phyloP scores from a whole-genome alignment of 1,139 yeast species.

The Scheffersomyces quercinus region DNA sequence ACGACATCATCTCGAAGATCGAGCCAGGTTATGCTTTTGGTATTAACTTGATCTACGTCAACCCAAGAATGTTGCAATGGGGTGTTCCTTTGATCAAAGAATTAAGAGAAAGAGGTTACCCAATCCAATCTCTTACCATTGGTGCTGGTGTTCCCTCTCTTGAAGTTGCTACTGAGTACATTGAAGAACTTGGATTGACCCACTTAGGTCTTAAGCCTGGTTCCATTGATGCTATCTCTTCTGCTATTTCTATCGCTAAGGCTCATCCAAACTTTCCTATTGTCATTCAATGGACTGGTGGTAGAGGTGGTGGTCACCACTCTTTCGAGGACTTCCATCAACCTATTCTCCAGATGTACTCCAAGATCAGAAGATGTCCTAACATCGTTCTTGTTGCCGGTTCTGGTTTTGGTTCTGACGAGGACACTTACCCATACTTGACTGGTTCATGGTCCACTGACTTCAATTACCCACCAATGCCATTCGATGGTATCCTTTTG shows the following conservation, averaged over 20 bases:
- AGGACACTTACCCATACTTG: slow-evolving; percentile 94
- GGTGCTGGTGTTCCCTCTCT: slow-evolving; percentile 99
- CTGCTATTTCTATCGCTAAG: slow-evolving; percentile 86
- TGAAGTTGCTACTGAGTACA: slow-evolving; percentile 96
- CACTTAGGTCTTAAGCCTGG: slow-evolving; percentile 98
- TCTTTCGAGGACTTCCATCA: slow-evolving; percentile 99
- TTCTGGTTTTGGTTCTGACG: slow-evolving; percentile 96
- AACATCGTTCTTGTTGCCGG: slow-evolving; percentile 94
- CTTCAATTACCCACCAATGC: slow-evolving; percentile 96
- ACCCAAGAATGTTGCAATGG: slow-evolving; percentile 98
- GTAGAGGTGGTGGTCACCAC: slow-evolving; percentile 99
- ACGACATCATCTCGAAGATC: slow-evolving; percentile 62
- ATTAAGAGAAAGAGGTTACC: slow-evolving; percentile 88
- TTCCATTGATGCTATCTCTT: slow-evolving; percentile 87
- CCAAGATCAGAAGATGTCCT: slow-evolving; percentile 87
- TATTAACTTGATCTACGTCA: slow-evolving; percentile 89
- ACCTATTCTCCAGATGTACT: slow-evolving; percentile 92
- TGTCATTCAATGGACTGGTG: slow-evolving; percentile 99
- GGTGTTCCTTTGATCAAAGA: slow-evolving; percentile 93
- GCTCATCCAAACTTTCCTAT: slow-evolving; percentile 96
- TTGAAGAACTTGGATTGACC: slow-evolving; percentile 86
- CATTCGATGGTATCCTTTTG: slow-evolving; percentile 93
- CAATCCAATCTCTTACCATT: slow-evolving; percentile 91
- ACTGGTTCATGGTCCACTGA: slow-evolving; percentile 92
- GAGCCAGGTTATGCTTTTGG: slow-evolving; percentile 90